Base-by-base conservation (phyloP, 2,329 filamentous ascomycete species). In the Madurella mycetomatis region DNA sequence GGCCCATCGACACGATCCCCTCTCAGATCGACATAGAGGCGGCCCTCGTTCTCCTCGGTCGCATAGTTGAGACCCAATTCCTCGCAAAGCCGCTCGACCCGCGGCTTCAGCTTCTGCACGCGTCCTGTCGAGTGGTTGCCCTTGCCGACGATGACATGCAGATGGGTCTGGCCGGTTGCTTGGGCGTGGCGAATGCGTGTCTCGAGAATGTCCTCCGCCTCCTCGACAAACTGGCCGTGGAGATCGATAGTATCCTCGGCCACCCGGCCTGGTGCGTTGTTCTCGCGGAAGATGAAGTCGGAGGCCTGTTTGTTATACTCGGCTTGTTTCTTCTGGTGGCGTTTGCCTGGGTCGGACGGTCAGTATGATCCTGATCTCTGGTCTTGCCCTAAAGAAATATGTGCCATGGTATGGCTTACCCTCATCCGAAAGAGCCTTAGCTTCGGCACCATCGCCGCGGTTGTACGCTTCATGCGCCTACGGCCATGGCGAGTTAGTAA, bases 71-170 rank as follows among this genome's bases (percentile, higher is more conserved):
- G 76, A 0, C 92, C 90, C 43, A 95, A 73, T 69, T 96, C 87
- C 47, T 77, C 81, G 71, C 92, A 96, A 47, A 97, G 78, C 68
- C 88, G 80, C 74, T 97, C 92, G 42, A 97, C 90, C 57, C 88
- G 81, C n/a, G 94, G 94, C 74, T 95, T 96, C 71, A 99, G 85
- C 78, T 94, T 96, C 72, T 96, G 90, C 19, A 97, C 80, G 65
- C 94, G 87, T 61, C 85, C 82, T 9, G 74, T 76, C 48, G 85
- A 90, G 74, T 99, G 94, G 70, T 95, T 94, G 2, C 94, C 94
- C 72, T 92, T 95, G 66, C 94, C 94, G 31, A 97, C 92, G 66
- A 99, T 96, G 41, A 95, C 92, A 73, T 96, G 91, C 53, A 99
- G 75, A 73, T 96, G 90, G 17, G 77, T 83, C 74, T 95, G 87